Percentiles rank a stretch among this genome's conserved stretches.
phyloP scores from a whole-genome alignment of 306 rosid genomes.

The Luffa aegyptiaca region DNA sequence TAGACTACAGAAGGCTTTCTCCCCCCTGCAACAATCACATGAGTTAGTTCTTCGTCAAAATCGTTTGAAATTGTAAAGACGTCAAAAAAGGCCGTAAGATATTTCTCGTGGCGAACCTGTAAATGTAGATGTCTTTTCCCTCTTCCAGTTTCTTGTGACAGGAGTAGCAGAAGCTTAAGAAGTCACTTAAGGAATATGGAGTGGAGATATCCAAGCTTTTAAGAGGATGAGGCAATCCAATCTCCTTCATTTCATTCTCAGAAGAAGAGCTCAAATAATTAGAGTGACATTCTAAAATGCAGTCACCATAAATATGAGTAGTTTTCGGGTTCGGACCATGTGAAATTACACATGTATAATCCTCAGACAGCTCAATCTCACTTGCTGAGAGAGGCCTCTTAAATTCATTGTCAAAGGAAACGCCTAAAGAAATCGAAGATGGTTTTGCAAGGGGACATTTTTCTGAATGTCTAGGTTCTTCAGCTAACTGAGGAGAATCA shows the following conservation, averaged over 20 bases:
- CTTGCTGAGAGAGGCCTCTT: constrained; percentile 27
- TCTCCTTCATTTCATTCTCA: constrained; percentile 14
- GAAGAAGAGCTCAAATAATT: constrained; percentile 14
- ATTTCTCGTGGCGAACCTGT: constrained; percentile 36
- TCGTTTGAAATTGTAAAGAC: not conserved
- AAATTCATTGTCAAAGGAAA: not conserved
- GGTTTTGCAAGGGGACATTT: not conserved
- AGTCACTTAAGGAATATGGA: constrained; percentile 26
- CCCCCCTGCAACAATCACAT: constrained; percentile 48
- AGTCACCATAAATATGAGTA: constrained; percentile 69
- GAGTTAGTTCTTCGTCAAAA: constrained; percentile 12
- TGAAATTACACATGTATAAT: constrained; percentile 75
- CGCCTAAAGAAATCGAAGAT: not conserved
- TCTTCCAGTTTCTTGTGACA: constrained; percentile 79
- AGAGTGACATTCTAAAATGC: constrained; percentile 44
- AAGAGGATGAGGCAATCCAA: not conserved
- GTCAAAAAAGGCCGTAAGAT: not conserved
- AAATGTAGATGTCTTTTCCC: constrained; percentile 72
- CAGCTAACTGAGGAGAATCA: not conserved
- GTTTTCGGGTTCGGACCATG: constrained; percentile 74
- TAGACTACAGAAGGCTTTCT: constrained; percentile 77
- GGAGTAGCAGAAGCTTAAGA: constrained; percentile 70
- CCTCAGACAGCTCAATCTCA: constrained; percentile 76
- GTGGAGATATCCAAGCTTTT: not conserved
- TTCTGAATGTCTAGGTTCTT: not conserved